These are phyloP conservation scores for Nemania sp. DNA, from an alignment of 2,329 filamentous ascomycete species.

Conservation along the genomic window DNA sequence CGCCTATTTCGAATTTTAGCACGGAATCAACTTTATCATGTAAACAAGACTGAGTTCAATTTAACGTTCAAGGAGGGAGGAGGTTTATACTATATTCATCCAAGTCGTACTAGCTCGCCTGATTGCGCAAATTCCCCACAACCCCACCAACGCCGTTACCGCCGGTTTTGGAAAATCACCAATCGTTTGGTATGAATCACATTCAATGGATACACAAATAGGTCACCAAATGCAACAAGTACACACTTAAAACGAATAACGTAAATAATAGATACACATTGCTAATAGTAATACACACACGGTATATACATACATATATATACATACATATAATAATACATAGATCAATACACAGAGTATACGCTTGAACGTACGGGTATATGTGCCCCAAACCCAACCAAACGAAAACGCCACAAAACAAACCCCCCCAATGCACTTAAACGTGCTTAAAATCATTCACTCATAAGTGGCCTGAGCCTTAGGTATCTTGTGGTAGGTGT, in stretches of 20 bases:
- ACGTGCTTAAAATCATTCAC: conserved; percentile 50
- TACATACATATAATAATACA: conserved; percentile 28
- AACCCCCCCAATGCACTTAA: conserved; percentile 35
- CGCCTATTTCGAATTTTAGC: not conserved
- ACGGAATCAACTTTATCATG: not conserved
- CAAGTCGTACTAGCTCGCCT: not conserved
- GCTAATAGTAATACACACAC: conserved; percentile 9
- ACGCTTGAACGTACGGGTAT: conserved; percentile 30
- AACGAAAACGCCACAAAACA: conserved; percentile 32
- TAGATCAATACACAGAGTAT: conserved; percentile 31
- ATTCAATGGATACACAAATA: not conserved
- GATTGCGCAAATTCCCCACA: conserved; percentile 4
- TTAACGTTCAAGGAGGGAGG: not conserved
- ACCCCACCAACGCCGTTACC: conserved; percentile 11
- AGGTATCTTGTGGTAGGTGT: conserved; percentile 47
- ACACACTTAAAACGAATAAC: not conserved
- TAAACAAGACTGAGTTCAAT: not conserved
- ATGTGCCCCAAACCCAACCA: conserved; percentile 36
- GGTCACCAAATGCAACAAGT: not conserved
- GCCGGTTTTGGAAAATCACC: not conserved
- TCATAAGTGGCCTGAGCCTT: conserved; percentile 50
- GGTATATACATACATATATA: conserved; percentile 27
- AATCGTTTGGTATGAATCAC: not conserved
- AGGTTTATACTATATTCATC: not conserved
- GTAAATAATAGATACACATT: not conserved